Evolutionary conservation across 371 early-diverging fungal species (phyloP), one percentile per base, ranked within the genome.

Genomic region (Apophysomyces elegans): DNA sequence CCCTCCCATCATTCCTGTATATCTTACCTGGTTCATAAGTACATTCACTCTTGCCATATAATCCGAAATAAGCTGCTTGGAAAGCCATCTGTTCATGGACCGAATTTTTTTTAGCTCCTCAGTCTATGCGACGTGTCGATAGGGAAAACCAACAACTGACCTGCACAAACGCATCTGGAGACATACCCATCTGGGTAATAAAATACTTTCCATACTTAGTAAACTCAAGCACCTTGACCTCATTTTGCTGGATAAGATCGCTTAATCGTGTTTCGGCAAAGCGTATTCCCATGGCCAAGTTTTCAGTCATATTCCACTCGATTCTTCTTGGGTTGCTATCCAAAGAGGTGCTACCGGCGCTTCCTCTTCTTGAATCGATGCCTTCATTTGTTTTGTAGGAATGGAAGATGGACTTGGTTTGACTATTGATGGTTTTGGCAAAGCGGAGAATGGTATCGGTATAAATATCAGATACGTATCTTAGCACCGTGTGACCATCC

Each of bases 31-130:
- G 90, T 73, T 95, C 96, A 77, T 96, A 96, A 13, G 95, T 95
- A 56, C 92, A 85, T 61, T 87, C 85, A 64, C 81, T 75, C 56
- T 84, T 82, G 50, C 95, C 93, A 72, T 90, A 88, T 64, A 91
- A 82, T 60, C 92, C 92, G 82, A 91, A 95, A 79, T 93, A 95
- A 39, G 96, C 96, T 39, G 94, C 90, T 83, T 96, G 96, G 71
- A 93, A 89, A 9, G 95, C 94, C 94, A 96, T 94, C 83, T 91
- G 83, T 44, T 32, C 4, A n/a, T n/a, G 32, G 32, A 26, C 2
- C 32, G 2, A 2, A 2, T 26, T 26, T 26, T 26, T 26, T 26
- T 26, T 26, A 26, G 2, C 32, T 3, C 32, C 0, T 26, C 32
- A 26, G 32, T 26, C 32, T 26, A 26, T 26, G 32, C 32, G 32